Base-by-base conservation (phyloP, 495 filamentous ascomycete genomes). In the Tuber borchii region DNA sequence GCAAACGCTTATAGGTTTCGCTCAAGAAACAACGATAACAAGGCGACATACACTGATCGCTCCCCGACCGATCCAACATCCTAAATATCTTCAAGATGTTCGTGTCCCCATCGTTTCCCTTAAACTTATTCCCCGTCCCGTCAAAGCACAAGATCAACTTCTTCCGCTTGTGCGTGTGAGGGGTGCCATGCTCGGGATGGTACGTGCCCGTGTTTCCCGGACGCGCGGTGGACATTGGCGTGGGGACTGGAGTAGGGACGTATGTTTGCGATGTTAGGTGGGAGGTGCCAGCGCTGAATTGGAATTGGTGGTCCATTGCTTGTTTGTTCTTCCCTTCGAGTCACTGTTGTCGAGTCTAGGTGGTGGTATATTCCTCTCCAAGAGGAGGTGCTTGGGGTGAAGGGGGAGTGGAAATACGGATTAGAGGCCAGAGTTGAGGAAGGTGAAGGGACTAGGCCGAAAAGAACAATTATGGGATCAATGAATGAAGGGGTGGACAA, bases 81-180 rank as follows among this genome's bases (percentile, higher is more conserved):
- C 88, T 84, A 72, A 91, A 97, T 40, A 97, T 93, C 83, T 97
- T 97, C 69, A 97, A 85, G 75, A 97, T 94, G 83, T 95, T 96
- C 82, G 92, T 95, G 81, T 96, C 92, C 14, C 89, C 89, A 71
- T 91, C 90, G 81, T 93, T 91, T 16, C 93, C 92, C 43, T 87
- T 87, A 81, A 95, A 96, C 79, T 94, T 93, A 80, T 97, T 95
- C 2, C 93, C 93, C 0, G 93, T 97, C 39, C 93, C 93, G 82
- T 97, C 93, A 75, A 97, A 97, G 80, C 93, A 96, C 6, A 97
- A 86, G 26, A 97, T 89, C 70, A 96, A 87, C 74, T 88, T 87
- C 82, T 85, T 87, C 7, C 85, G 85, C 43, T 42, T 70, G 16
- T 73, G 76, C n/a, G n/a, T 61, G 51, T 61, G 51, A 26, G 51